Evolutionary conservation across 129 eudicot species (phyloP).

Genomic region (Scalesia atractyloides): DNA sequence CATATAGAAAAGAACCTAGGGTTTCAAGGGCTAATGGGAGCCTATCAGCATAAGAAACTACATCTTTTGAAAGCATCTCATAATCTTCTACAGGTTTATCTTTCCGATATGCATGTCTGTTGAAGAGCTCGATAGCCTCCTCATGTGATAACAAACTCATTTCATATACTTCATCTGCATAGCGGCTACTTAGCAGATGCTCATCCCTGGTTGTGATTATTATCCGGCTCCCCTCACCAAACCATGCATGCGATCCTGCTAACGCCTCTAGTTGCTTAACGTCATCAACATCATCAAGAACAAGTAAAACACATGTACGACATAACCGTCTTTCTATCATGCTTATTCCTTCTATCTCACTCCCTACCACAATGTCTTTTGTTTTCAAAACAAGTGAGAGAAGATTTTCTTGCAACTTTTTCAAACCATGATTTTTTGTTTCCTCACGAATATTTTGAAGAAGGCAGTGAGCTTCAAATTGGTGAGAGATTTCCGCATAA

Average conservation of each 20-base stretch:
- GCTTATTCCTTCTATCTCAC: not conserved
- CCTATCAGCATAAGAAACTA: not conserved
- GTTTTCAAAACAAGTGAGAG: not conserved
- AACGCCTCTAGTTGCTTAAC: not conserved
- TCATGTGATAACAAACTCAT: not conserved
- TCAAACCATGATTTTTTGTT: not conserved
- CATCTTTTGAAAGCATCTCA: not conserved
- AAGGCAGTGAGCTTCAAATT: not conserved
- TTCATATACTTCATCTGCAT: not conserved
- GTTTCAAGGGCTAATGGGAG: not conserved
- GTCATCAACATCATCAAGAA: too few species aligned
- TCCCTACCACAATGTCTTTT: not conserved
- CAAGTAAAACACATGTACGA: not conserved
- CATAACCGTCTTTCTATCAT: not conserved
- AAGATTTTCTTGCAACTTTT: not conserved
- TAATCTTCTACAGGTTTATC: not conserved
- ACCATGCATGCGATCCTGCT: not conserved
- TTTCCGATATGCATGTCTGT: not conserved
- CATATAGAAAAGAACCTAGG: conserved; percentile 7
- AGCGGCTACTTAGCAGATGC: not conserved
- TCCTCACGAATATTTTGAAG: not conserved
- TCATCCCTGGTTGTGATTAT: not conserved
- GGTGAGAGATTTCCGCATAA: not conserved
- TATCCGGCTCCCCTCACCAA: not conserved
- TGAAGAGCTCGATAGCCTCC: not conserved